Base-by-base conservation (phyloP, 2,329 filamentous ascomycete species). In the Arthrobotrys musiformis region DNA sequence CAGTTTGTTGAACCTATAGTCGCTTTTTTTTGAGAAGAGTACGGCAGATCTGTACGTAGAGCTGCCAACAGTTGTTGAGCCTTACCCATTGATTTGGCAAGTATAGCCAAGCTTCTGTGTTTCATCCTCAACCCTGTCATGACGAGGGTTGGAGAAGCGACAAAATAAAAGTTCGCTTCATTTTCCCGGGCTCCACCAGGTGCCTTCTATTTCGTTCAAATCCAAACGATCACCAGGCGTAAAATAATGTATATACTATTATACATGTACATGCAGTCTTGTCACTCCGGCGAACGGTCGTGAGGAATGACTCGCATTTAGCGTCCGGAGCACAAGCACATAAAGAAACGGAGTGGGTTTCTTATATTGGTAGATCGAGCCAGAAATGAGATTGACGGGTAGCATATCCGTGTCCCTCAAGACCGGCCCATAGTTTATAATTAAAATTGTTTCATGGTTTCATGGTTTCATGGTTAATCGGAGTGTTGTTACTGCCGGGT, bases 121-220 rank as follows among this genome's bases (percentile, higher is more conserved):
- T 54, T 62, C 67, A 62, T 50, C 26, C 28, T 26, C 37, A 30
- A 28, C 58, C 58, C 37, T 62, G 58, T 33, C 40, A 17, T 19
- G 24, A 1, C 11, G 2, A 19, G n/a, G 40, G 17, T 7, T 30
- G 26, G 30, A 1, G 37, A 62, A 46, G 58, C 58, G 58, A 62
- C 58, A 62, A 62, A 44, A 62, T 44, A 62, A 40, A 62, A 62
- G 22, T 62, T 62, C 58, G 58, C 58, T 62, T 62, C 58, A 62
- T 46, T 62, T 62, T 46, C 58, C 58, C 58, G 58, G 58, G 50
- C 58, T 15, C 40, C 58, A 44, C 40, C 37, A 62, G 33, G 33
- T 19, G 54, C 54, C 19, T n/a, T 33, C 33, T 37, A 22, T n/a
- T 15, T 40, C 30, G 3, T 9, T 11, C 30, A 26, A 40, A 40